A percentile compares a stretch with the other conserved stretches of the same genome.
Conservation (phyloP, 2,329 filamentous ascomycete genomes). For the Stagonosporopsis tanaceti region DNA sequence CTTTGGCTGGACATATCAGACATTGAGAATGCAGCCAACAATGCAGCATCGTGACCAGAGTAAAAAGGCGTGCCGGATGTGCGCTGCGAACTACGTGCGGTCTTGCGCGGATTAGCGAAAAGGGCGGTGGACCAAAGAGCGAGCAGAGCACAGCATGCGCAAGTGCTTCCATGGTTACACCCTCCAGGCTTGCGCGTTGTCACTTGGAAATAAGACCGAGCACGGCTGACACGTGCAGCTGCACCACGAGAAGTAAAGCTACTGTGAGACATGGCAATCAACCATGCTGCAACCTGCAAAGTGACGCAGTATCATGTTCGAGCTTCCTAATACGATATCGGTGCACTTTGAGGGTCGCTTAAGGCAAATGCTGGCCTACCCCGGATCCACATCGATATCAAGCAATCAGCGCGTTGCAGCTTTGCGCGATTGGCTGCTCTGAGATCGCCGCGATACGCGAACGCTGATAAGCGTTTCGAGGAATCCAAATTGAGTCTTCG, state of each 20-base stretch:
- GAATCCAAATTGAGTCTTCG: neutral
- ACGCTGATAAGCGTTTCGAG: neutral
- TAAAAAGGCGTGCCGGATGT: conserved; percentile 1
- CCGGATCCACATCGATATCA: conserved; percentile 14
- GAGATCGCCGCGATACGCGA: conserved; percentile 10
- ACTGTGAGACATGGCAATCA: conserved; percentile 1
- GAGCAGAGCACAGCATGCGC: conserved; percentile 8
- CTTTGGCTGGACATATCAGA: too few species aligned
- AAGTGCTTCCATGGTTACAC: conserved; percentile 12
- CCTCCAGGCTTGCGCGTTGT: conserved; percentile 8
- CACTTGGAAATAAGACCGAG: conserved; percentile 4
- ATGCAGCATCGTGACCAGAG: neutral
- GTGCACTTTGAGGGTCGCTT: conserved; percentile 4
- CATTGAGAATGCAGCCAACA: too few species aligned
- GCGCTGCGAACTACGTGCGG: neutral
- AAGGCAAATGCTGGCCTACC: conserved; percentile 17
- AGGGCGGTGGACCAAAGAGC: conserved; percentile 2
- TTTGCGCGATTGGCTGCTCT: conserved; percentile 3
- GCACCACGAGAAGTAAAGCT: conserved; percentile 17
- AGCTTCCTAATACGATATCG: conserved; percentile 11
- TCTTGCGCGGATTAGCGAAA: conserved; percentile 8
- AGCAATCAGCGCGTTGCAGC: conserved; percentile 8
- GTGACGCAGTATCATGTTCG: conserved; percentile 4
- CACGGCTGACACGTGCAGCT: conserved; percentile 13
- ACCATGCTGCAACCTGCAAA: conserved; percentile 11